Evolutionary conservation across 2,329 filamentous ascomycete species (phyloP), one percentile per base, ranked within the genome.

Genomic region (Scopulariopsis brevicaulis): DNA sequence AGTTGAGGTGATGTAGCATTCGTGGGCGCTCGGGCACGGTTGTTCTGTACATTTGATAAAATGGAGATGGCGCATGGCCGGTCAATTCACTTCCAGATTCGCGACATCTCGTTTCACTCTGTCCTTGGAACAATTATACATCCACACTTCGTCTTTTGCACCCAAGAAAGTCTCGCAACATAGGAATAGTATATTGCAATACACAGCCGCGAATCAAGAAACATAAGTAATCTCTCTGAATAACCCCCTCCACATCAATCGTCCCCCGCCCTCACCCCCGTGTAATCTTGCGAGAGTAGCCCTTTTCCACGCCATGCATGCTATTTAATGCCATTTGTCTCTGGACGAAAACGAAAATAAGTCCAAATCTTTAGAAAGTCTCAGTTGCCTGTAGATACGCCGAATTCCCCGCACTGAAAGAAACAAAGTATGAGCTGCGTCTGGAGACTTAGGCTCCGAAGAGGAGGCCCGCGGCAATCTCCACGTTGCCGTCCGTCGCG

Each of bases 381-480:
- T 60, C 34, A n/a, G 40, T 32, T 65, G 35, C 37, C 37, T 37
- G 37, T 55, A 24, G 46, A 48, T 43, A 43, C 54, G 37, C 37
- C 37, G 3, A 28, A 22, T 8, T 32, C 18, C 18, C 35, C 34
- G 20, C 15, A 37, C 11, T 10, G 32, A 24, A 32, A n/a, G 25
- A 56, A 20, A 48, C 28, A 15, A 48, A 51, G 25, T 1, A 48
- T 10, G 48, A 32, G 12, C 24, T 22, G 24, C 20, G 18, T 20
- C 25, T 46, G 6, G 14, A 18, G 40, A n/a, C 15, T 55, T 46
- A 77, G 54, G 74, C 73, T 60, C 80, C 74, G 64, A 85, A 90
- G 56, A 96, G 80, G 61, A 96, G 78, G 54, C 87, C 85, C 53
- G 91, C 92, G n/a, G 93, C 93, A 62, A 86, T 83, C 61, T 97